Percentiles rank a stretch among this genome's conserved stretches.
Conservation (phyloP, 1,284 basidiomycete genomes). For the Trichosporon sp. region DNA sequence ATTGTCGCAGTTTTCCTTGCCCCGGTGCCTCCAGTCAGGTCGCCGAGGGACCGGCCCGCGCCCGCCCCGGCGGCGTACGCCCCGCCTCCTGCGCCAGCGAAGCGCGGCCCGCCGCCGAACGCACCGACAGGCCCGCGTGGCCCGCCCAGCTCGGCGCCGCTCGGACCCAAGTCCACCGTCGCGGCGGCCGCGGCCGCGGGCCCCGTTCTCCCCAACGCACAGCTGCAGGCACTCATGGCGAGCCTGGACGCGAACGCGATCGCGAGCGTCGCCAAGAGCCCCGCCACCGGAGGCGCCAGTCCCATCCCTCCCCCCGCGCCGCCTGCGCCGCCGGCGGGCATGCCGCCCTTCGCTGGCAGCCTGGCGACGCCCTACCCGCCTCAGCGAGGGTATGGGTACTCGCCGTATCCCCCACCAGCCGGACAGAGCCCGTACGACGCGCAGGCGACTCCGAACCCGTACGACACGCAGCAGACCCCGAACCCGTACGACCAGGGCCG, state of each 20-base stretch:
- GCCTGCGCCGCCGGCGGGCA: not conserved
- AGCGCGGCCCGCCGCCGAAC: constrained; percentile 51
- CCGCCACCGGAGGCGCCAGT: not conserved
- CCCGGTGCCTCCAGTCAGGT: constrained; percentile 55
- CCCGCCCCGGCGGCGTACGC: not conserved
- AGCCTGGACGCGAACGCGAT: constrained; percentile 35
- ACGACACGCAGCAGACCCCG: not conserved
- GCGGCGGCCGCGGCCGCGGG: not conserved
- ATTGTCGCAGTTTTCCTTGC: constrained; percentile 79
- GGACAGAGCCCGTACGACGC: not conserved
- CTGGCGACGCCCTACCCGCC: not conserved
- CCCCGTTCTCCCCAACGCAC: constrained; percentile 37
- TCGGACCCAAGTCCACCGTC: constrained; percentile 1
- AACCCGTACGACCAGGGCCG: not conserved
- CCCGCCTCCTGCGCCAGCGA: not conserved
- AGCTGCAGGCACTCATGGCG: constrained; percentile 41
- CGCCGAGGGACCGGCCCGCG: not conserved
- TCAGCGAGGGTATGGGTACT: not conserved
- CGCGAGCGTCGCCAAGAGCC: constrained; percentile 1
- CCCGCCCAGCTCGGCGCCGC: not conserved
- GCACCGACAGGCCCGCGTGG: constrained; percentile 37
- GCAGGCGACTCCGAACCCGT: not conserved
- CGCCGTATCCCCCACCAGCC: not conserved
- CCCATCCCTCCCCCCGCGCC: not conserved
- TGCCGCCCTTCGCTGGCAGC: not conserved